Conservation (phyloP, 495 filamentous ascomycete genomes). For the Neurospora sp. region DNA sequence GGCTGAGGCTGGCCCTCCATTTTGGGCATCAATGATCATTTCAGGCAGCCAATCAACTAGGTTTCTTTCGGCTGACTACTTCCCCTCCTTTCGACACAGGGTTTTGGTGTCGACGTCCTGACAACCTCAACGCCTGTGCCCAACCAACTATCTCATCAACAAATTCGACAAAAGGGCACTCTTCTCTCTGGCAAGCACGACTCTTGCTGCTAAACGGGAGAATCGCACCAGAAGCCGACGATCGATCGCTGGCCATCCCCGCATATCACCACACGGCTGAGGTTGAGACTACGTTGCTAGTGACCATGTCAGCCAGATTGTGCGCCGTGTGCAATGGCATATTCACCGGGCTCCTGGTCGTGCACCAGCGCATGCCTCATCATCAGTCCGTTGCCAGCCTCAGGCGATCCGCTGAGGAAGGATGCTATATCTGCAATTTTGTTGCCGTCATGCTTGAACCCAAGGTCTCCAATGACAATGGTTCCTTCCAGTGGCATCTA, state of each 20-base stretch:
- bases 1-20: not conserved
- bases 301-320: not conserved
- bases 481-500: too few species aligned
- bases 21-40: not conserved
- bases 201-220: not conserved
- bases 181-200: not conserved
- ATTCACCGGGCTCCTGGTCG: not conserved
- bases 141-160: not conserved
- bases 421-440: not conserved
- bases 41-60: not conserved
- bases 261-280: not conserved
- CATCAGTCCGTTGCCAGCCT: not conserved
- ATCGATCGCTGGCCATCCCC: not conserved
- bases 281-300: not conserved
- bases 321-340: not conserved
- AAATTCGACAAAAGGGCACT: not conserved
- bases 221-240: not conserved
- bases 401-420: not conserved
- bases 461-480: not conserved
- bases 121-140: not conserved
- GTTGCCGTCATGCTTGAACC: not conserved
- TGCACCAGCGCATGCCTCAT: rapidly evolving
- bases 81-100: not conserved
- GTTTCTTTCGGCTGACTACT: not conserved
- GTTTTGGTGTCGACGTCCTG: not conserved